Conservation (phyloP, 31 red algal genomes). For the Asparagopsis taxiformis region DNA sequence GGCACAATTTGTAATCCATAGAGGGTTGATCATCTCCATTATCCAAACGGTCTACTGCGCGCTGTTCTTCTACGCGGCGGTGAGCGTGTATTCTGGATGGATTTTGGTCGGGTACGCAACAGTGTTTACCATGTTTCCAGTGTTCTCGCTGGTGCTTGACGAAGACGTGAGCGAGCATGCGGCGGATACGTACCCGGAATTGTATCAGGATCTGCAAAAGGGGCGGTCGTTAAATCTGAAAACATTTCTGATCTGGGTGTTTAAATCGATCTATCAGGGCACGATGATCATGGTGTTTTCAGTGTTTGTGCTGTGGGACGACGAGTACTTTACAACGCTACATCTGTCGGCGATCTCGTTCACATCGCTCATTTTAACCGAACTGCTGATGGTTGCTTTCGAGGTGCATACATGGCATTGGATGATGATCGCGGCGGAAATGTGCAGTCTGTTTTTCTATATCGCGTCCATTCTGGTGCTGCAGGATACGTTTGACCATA, state of each 20-base stretch:
- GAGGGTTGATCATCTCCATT: conserved; percentile 92
- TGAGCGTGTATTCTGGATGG: conserved; percentile 92
- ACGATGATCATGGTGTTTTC: conserved; percentile 97
- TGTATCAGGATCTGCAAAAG: conserved; percentile 94
- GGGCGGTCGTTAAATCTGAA: conserved; percentile 90
- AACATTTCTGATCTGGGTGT: conserved; percentile 92
- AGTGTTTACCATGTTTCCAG: conserved; percentile 95
- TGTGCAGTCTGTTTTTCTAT: conserved; percentile 79
- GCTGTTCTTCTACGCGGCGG: conserved; percentile 94
- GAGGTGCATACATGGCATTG: conserved; percentile 92
- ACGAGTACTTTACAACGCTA: conserved; percentile 87
- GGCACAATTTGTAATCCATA: conserved; percentile 97
- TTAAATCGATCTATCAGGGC: conserved; percentile 95
- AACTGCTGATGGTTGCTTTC: conserved; percentile 92
- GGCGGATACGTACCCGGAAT: conserved; percentile 92
- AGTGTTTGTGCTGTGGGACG: conserved; percentile 93
- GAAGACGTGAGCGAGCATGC: conserved; percentile 84
- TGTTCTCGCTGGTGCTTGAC: conserved; percentile 92
- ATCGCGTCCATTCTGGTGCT: conserved; percentile 70
- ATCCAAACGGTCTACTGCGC: conserved; percentile 96
- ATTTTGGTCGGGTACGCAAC: conserved; percentile 96
- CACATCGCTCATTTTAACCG: conserved; percentile 86
- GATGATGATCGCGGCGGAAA: conserved; percentile 84
- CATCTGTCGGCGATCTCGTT: conserved; percentile 92
- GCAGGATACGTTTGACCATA: conserved; percentile 82